Percentiles rank a stretch among this genome's conserved stretches.
Conservation (phyloP, 257 asterid genomes). For the Petunia secreta region DNA sequence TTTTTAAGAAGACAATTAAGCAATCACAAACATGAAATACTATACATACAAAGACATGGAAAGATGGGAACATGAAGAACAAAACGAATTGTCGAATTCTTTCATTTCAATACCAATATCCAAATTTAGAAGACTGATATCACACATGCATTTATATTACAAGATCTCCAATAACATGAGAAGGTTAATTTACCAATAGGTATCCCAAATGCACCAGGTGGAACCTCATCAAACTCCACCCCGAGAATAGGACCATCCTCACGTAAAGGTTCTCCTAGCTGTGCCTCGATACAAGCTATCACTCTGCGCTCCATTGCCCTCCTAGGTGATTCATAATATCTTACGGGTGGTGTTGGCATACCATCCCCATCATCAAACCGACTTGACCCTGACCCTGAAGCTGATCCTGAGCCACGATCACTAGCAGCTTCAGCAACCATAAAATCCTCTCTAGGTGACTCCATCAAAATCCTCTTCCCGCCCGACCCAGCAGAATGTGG, state of each 20-base stretch:
- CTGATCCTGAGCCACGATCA: slow-evolving; percentile 60
- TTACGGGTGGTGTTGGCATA: slow-evolving; percentile 48
- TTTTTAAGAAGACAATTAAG: neutral
- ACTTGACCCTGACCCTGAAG: slow-evolving; percentile 78
- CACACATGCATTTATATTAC: slow-evolving; percentile 4
- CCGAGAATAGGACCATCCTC: slow-evolving; percentile 93
- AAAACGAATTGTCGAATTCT: neutral
- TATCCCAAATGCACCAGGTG: slow-evolving; percentile 97
- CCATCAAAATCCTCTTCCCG: slow-evolving; percentile 55
- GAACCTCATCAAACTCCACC: slow-evolving; percentile 88
- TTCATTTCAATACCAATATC: slow-evolving; percentile 25
- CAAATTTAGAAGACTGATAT: slow-evolving; percentile 15
- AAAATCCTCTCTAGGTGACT: slow-evolving; percentile 58
- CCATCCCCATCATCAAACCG: slow-evolving; percentile 71
- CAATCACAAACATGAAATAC: neutral
- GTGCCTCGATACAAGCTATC: slow-evolving; percentile 89
- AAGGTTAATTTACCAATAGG: slow-evolving; percentile 70
- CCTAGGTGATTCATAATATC: slow-evolving; percentile 75
- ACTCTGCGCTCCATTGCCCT: slow-evolving; percentile 69
- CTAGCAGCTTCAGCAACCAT: slow-evolving; percentile 58
- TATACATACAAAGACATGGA: neutral
- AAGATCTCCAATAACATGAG: neutral
- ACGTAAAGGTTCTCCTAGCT: slow-evolving; percentile 86
- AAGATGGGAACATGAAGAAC: slow-evolving; percentile 9
- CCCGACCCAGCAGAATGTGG: slow-evolving; percentile 47